phyloP scores from a whole-genome alignment of 2,329 filamentous ascomycete species.

The Chalara sp. region DNA sequence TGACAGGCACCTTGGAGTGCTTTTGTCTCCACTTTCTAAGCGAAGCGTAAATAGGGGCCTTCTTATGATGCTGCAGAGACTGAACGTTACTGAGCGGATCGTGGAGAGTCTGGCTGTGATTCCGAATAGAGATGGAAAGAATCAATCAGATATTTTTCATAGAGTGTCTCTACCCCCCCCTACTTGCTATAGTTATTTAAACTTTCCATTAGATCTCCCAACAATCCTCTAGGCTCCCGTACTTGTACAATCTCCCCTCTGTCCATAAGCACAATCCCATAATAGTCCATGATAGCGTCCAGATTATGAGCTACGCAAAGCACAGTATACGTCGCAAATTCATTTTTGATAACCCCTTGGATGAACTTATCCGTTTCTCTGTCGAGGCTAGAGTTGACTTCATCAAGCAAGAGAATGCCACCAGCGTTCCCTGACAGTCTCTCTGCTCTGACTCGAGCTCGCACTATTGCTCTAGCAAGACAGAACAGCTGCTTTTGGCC shows the following conservation, averaged over 20 bases:
- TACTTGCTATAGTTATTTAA: constrained; percentile 3
- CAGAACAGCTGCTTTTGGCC: constrained; percentile 43
- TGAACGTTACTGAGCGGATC: no score
- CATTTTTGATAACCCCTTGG: constrained; percentile 44
- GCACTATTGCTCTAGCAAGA: constrained; percentile 38
- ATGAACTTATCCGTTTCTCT: constrained; percentile 47
- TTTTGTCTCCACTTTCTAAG: no score
- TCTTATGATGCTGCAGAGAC: no score
- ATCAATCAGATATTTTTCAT: no score
- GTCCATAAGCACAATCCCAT: constrained; percentile 43
- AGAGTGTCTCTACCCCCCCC: no score
- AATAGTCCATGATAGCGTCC: constrained; percentile 41
- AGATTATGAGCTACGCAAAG: constrained; percentile 30
- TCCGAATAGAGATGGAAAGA: no score
- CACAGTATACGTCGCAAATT: constrained; percentile 49
- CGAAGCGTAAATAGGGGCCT: no score
- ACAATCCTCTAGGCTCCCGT: constrained; percentile 4
- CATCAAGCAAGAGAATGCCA: constrained; percentile 9
- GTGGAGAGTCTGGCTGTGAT: no score
- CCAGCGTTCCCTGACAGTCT: not conserved
- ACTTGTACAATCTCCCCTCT: constrained; percentile 20
- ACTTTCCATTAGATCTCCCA: not conserved
- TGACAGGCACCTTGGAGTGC: no score
- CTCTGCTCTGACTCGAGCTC: constrained; percentile 19
- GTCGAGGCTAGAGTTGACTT: constrained; percentile 40